These are phyloP conservation scores for Solanum hybrid DNA, from an alignment of 305 asterid genomes.

Conservation along the genomic window DNA sequence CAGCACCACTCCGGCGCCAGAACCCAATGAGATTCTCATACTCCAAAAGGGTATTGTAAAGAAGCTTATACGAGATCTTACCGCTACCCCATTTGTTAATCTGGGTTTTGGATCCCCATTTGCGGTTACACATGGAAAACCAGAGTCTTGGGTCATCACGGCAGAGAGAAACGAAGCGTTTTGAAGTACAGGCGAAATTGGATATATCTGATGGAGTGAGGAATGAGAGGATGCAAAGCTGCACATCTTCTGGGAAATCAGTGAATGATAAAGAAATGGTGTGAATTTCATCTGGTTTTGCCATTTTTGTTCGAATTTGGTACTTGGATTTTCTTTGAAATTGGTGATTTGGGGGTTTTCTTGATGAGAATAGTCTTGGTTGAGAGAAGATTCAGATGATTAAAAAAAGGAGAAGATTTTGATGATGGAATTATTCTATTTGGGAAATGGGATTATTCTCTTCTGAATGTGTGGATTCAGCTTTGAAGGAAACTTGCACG, in stretches of 20 bases:
- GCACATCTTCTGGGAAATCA: slow-evolving; percentile 94
- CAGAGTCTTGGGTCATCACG: slow-evolving; percentile 68
- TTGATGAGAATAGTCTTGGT: neutral
- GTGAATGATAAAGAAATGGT: slow-evolving; percentile 31
- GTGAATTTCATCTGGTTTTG: neutral
- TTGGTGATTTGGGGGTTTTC: neutral
- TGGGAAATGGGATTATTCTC: neutral
- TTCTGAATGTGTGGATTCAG: neutral
- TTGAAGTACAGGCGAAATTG: slow-evolving; percentile 73
- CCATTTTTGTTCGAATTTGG: neutral
- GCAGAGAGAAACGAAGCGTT: slow-evolving; percentile 48
- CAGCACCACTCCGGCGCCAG: slow-evolving; percentile 70
- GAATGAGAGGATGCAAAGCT: slow-evolving; percentile 72
- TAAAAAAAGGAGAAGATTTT: neutral
- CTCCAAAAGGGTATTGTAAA: slow-evolving; percentile 53
- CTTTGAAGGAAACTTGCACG: neutral
- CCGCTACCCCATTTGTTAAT: slow-evolving; percentile 70
- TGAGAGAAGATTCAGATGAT: no score
- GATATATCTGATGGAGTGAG: slow-evolving; percentile 62
- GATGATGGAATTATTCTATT: slow-evolving; percentile 9
- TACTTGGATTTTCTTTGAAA: neutral
- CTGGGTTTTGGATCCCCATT: slow-evolving; percentile 78
- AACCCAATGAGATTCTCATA: slow-evolving; percentile 72
- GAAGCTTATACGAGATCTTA: slow-evolving; percentile 41
- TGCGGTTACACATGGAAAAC: slow-evolving; percentile 83